phyloP scores from a whole-genome alignment of 495 filamentous ascomycete genomes.

The Annulohypoxylon maeteangense region DNA sequence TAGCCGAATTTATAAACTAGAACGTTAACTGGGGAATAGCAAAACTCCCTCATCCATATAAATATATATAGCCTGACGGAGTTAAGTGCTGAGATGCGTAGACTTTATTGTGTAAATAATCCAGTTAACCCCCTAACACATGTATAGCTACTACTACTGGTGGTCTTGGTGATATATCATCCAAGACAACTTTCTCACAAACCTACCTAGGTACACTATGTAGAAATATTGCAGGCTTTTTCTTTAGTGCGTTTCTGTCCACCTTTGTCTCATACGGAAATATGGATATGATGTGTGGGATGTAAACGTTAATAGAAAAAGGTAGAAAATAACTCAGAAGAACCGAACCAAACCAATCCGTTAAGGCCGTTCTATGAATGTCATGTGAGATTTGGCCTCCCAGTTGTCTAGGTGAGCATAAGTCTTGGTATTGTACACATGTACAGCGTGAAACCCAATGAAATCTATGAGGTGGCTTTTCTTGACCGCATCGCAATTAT shows the following conservation, averaged over 20 bases:
- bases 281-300: background rate
- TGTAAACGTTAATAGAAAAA: background rate
- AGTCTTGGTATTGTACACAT: constrained; percentile 55
- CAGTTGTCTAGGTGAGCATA: constrained; percentile 32
- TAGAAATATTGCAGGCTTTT: background rate
- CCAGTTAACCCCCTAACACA: too few relatives aligned
- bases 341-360: background rate
- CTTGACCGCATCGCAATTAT: constrained; percentile 51
- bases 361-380: constrained; percentile 8
- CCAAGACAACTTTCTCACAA: too few relatives aligned
- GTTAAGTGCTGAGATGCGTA: too few relatives aligned
- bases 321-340: constrained; percentile 20
- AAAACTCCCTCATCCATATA: too few relatives aligned
- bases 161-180: too few relatives aligned
- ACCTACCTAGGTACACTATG: background rate
- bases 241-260: background rate
- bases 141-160: too few relatives aligned
- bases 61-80: too few relatives aligned
- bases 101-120: too few relatives aligned
- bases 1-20: too few relatives aligned
- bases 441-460: constrained; percentile 54
- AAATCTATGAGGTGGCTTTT: constrained; percentile 56
- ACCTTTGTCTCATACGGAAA: background rate
- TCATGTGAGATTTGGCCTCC: constrained; percentile 23
- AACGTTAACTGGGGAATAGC: too few relatives aligned